Percentiles rank a stretch among this genome's conserved stretches.
Evolutionary conservation across 2,329 filamentous ascomycete species (phyloP).

Genomic region (Lasiodiplodia sp.): DNA sequence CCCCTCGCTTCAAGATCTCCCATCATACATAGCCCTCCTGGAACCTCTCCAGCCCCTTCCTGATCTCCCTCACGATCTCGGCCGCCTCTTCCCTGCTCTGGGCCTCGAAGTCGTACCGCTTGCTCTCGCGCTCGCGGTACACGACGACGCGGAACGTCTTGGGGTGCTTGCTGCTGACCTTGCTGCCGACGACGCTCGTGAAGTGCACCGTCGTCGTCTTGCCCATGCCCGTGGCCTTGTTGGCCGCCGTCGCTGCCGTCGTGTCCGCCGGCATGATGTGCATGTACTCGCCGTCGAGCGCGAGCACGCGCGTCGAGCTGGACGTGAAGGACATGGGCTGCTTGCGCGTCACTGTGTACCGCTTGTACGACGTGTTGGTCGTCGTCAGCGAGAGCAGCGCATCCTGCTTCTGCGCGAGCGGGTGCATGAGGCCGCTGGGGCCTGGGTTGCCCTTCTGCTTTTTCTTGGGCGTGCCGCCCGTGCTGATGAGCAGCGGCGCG

Average conservation of each 20-base stretch:
- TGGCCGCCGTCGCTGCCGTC: slow-evolving; percentile 44
- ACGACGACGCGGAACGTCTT: slow-evolving; percentile 82
- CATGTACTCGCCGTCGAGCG: slow-evolving; percentile 85
- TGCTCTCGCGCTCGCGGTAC: slow-evolving; percentile 77
- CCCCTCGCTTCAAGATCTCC: neutral
- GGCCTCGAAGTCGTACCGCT: slow-evolving; percentile 87
- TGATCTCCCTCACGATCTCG: slow-evolving; percentile 79
- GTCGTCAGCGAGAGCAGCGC: slow-evolving; percentile 53
- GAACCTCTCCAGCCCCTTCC: slow-evolving; percentile 29
- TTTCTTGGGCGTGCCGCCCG: slow-evolving; percentile 57
- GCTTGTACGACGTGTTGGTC: slow-evolving; percentile 64
- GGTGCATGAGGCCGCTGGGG: slow-evolving; percentile 64
- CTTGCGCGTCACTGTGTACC: slow-evolving; percentile 81
- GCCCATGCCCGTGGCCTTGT: slow-evolving; percentile 64
- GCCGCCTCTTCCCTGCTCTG: slow-evolving; percentile 73
- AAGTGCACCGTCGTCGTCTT: slow-evolving; percentile 86
- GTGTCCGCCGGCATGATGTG: slow-evolving; percentile 75
- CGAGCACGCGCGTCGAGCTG: slow-evolving; percentile 76
- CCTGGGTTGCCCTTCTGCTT: slow-evolving; percentile 64
- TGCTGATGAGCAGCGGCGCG: slow-evolving; percentile 64
- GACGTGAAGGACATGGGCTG: slow-evolving; percentile 82
- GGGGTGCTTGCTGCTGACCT: slow-evolving; percentile 80
- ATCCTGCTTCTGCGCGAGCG: slow-evolving; percentile 69
- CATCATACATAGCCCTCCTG: slow-evolving; percentile 27
- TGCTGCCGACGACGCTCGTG: slow-evolving; percentile 81